Evolutionary conservation across 257 asterid species (phyloP).

Genomic region (Marsdenia floribunda): DNA sequence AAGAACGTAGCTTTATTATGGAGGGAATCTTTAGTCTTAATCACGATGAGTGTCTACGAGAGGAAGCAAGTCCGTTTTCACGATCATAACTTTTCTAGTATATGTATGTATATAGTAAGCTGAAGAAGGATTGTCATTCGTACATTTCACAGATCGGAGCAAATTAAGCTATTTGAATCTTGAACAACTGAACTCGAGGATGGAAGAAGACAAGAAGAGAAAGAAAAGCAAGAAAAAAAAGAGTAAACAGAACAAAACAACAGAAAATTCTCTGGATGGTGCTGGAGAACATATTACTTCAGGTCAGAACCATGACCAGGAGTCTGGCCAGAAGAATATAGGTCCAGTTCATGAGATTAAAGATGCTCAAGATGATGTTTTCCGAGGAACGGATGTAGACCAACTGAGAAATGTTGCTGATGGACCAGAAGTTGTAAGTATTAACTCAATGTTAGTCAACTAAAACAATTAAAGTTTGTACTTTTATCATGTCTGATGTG

Average conservation of each 20-base stretch:
- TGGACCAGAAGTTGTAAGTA: conserved; percentile 38
- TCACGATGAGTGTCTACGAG: background rate
- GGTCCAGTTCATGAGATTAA: conserved; percentile 17
- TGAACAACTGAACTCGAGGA: background rate
- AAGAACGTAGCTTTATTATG: background rate
- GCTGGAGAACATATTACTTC: conserved; percentile 35
- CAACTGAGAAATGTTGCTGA: conserved; percentile 28
- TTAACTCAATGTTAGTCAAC: background rate
- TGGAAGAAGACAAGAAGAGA: conserved; percentile 60
- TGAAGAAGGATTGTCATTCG: background rate
- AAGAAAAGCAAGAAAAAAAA: conserved; percentile 66
- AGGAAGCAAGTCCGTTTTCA: background rate
- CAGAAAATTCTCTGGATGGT: conserved; percentile 35
- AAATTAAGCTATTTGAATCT: background rate
- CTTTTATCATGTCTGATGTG: background rate
- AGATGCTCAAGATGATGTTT: conserved; percentile 19
- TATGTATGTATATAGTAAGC: background rate
- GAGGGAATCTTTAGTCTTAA: background rate
- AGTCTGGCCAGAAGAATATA: background rate
- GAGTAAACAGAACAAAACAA: conserved; percentile 40
- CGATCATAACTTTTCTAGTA: background rate
- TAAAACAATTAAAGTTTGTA: background rate
- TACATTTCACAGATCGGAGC: conserved; percentile 5
- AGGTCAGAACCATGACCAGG: conserved; percentile 26
- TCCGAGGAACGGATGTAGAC: conserved; percentile 18